Evolutionary conservation across 192 early-diverging fungal genomes (phyloP).

Genomic region (Umbelopsis ramanniana): DNA sequence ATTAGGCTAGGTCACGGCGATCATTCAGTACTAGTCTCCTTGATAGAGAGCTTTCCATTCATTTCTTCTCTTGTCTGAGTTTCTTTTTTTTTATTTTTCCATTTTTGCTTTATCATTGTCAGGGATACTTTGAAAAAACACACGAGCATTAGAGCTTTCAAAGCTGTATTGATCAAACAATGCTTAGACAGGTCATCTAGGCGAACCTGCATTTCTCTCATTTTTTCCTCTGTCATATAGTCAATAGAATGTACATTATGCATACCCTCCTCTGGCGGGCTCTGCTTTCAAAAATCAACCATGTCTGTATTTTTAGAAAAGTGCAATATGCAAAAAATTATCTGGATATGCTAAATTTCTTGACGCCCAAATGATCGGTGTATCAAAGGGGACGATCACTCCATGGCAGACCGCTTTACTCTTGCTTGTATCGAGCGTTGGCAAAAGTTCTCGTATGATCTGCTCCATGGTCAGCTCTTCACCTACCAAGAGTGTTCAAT

Average conservation of each 20-base stretch:
- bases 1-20: neutral
- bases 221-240: neutral
- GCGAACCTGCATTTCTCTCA: neutral
- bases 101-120: slow-evolving; percentile 10
- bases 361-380: slow-evolving; percentile 76
- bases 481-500: slow-evolving; percentile 37
- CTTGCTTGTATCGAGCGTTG: slow-evolving; percentile 47
- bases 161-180: slow-evolving; percentile 8
- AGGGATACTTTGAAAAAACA: neutral
- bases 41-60: neutral
- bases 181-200: neutral
- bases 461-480: slow-evolving; percentile 44
- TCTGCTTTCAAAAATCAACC: neutral
- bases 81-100: neutral
- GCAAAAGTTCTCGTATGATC: slow-evolving; percentile 53
- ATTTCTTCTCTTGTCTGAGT: neutral
- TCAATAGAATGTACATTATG: slow-evolving; percentile 24
- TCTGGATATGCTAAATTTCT: slow-evolving; percentile 79
- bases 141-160: neutral
- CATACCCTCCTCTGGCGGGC: neutral
- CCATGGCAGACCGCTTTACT: slow-evolving; percentile 72
- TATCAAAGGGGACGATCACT: slow-evolving; percentile 67
- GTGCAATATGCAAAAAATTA: slow-evolving; percentile 77
- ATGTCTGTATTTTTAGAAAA: neutral
- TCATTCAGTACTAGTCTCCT: neutral